Conservation (phyloP, 2,329 filamentous ascomycete species). For the Ceratocystis lukuohia region DNA sequence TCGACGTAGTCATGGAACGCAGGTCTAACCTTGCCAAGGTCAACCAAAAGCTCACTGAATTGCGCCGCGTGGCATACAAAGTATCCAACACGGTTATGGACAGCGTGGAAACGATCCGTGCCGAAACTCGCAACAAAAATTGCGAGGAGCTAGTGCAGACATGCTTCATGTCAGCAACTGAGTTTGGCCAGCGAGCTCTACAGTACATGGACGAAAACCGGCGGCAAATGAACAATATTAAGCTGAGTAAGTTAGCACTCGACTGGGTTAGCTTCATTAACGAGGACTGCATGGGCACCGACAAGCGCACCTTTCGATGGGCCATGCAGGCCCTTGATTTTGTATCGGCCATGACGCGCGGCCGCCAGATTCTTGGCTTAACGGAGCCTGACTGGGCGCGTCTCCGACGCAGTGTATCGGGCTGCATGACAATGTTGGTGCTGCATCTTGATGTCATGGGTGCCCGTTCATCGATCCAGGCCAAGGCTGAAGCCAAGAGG, state of each 20-base stretch:
- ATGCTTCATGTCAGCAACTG: constrained; percentile 96
- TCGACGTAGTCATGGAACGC: constrained; percentile 83
- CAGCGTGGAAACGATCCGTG: constrained; percentile 83
- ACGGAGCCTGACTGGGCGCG: constrained; percentile 76
- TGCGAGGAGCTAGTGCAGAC: constrained; percentile 95
- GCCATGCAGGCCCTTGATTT: constrained; percentile 91
- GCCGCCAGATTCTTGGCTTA: constrained; percentile 82
- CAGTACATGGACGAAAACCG: constrained; percentile 93
- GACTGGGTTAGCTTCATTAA: constrained; percentile 98
- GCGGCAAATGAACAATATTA: constrained; percentile 92
- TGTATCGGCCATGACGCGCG: constrained; percentile 91
- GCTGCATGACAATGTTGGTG: constrained; percentile 93
- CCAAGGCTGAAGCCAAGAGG: constrained; percentile 82
- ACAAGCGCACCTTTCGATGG: constrained; percentile 95
- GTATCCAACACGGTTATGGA: constrained; percentile 98
- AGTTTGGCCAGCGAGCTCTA: constrained; percentile 89
- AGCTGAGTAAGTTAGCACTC: constrained; percentile 79
- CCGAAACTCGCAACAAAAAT: constrained; percentile 68
- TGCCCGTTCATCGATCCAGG: constrained; percentile 80
- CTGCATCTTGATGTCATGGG: constrained; percentile 99
- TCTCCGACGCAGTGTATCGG: constrained; percentile 76
- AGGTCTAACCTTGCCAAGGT: constrained; percentile 88
- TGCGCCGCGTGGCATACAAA: constrained; percentile 90
- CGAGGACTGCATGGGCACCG: constrained; percentile 86
- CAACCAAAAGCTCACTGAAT: constrained; percentile 79